Percentiles rank a stretch among this genome's conserved stretches.
Conservation (phyloP, 306 rosid genomes). For the Cicer chorassanicum region DNA sequence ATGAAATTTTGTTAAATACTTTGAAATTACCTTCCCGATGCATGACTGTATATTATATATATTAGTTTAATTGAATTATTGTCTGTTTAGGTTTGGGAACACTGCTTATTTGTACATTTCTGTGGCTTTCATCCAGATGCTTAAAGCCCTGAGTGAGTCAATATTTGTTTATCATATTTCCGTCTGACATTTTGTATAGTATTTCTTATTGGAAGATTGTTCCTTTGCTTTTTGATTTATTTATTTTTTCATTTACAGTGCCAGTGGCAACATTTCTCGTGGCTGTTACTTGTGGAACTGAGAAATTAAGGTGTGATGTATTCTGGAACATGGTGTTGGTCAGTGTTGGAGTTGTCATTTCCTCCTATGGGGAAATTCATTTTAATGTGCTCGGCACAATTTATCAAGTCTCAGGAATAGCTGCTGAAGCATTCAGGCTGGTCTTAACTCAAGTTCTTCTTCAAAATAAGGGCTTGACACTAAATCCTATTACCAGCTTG, state of each 20-base stretch:
- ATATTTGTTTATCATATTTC: constrained; percentile 24
- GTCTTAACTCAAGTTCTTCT: constrained; percentile 99
- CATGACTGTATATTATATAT: constrained; percentile 6
- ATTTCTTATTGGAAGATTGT: constrained; percentile 15
- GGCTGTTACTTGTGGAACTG: constrained; percentile 91
- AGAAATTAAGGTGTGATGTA: constrained; percentile 91
- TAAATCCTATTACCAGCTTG: constrained; percentile 93
- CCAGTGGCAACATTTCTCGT: constrained; percentile 93
- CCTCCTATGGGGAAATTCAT: constrained; percentile 98
- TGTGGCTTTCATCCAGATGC: constrained; percentile 99
- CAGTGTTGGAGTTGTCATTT: constrained; percentile 98
- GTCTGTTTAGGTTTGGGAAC: constrained; percentile 84
- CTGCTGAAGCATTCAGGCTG: constrained; percentile 96
- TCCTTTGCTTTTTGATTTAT: constrained; percentile 14
- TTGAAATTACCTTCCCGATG: constrained; percentile 14
- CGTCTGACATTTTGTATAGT: not conserved
- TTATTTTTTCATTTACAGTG: constrained; percentile 64
- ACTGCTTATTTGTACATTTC: constrained; percentile 95
- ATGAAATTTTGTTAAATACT: not conserved
- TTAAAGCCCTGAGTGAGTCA: constrained; percentile 89
- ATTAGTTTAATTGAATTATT: constrained; percentile 19
- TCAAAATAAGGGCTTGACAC: constrained; percentile 93
- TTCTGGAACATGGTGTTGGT: constrained; percentile 94
- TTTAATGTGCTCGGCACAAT: constrained; percentile 92
- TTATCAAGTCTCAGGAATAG: constrained; percentile 94